Conservation (phyloP, 2,329 filamentous ascomycete species). For the Ascosphaera aggregata region DNA sequence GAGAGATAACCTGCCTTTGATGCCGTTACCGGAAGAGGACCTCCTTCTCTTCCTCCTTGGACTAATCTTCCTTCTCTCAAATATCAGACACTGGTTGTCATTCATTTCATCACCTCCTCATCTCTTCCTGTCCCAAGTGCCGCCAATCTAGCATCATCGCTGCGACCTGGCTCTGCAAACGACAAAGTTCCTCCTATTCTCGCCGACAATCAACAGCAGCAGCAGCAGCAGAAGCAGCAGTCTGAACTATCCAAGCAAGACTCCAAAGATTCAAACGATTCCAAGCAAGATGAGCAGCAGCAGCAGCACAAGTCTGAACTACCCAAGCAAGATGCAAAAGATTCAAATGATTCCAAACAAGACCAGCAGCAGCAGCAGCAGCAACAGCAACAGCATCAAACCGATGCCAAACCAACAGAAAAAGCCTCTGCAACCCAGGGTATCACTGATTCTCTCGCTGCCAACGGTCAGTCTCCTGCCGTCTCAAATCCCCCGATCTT, state of each 20-base stretch:
- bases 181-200: neutral
- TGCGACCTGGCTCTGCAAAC: neutral
- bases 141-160: conserved; percentile 4
- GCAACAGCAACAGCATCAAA: too few relatives aligned
- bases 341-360: too few relatives aligned
- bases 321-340: neutral
- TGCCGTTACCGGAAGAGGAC: neutral
- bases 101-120: conserved; percentile 57
- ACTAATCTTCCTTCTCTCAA: too few relatives aligned
- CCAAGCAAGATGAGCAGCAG: neutral
- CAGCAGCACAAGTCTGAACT: neutral
- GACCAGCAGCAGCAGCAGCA: too few relatives aligned
- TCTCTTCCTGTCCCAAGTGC: conserved; percentile 13
- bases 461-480: conserved; percentile 2
- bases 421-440: too few relatives aligned
- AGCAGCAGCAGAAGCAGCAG: neutral
- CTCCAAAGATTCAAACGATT: neutral
- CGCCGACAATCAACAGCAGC: neutral
- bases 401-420: too few relatives aligned
- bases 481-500: conserved; percentile 7
- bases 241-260: neutral
- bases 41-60: conserved; percentile 7
- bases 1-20: neutral
- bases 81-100: conserved; percentile 35
- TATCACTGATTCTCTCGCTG: neutral